phyloP scores from a whole-genome alignment of 1,284 basidiomycete genomes.

The Ceratobasidium sp. region DNA sequence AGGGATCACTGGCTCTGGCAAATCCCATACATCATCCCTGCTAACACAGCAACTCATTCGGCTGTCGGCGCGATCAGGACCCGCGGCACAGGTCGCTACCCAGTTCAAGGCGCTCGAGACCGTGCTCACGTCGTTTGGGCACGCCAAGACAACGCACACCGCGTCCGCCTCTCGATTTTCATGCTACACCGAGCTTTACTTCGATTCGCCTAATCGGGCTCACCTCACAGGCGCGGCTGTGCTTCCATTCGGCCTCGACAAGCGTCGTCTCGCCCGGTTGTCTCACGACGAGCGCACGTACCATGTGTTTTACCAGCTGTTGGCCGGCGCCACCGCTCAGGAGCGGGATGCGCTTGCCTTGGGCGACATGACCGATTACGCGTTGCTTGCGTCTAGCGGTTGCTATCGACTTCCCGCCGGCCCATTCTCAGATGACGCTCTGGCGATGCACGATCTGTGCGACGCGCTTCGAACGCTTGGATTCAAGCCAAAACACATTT shows the following conservation, averaged over 20 bases:
- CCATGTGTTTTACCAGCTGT: slow-evolving; percentile 92
- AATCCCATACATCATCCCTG: slow-evolving; percentile 77
- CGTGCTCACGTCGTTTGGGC: slow-evolving; percentile 87
- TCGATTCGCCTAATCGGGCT: slow-evolving; percentile 71
- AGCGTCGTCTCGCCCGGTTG: slow-evolving; percentile 78
- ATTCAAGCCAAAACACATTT: slow-evolving; percentile 86
- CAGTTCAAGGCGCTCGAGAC: slow-evolving; percentile 80
- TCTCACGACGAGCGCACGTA: slow-evolving; percentile 87
- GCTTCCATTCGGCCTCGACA: slow-evolving; percentile 86
- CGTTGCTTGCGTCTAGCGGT: slow-evolving; percentile 81
- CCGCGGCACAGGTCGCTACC: slow-evolving; percentile 73
- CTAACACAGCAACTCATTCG: slow-evolving; percentile 81
- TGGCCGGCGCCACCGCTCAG: slow-evolving; percentile 80
- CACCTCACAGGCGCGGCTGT: slow-evolving; percentile 76
- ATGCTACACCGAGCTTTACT: slow-evolving; percentile 90
- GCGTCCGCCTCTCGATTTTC: slow-evolving; percentile 88
- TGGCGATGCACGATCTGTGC: slow-evolving; percentile 84
- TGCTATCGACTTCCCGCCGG: slow-evolving; percentile 85
- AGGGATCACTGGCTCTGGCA: slow-evolving; percentile 89
- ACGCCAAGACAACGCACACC: slow-evolving; percentile 85
- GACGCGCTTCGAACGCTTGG: slow-evolving; percentile 81
- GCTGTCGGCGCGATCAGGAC: slow-evolving; percentile 79
- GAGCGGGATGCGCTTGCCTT: slow-evolving; percentile 79
- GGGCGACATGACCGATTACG: slow-evolving; percentile 85
- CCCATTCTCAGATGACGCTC: slow-evolving; percentile 84